Percentiles rank a stretch among this genome's conserved stretches.
Conservation (phyloP, 2,329 filamentous ascomycete genomes). For the Exophiala alcalophila region DNA sequence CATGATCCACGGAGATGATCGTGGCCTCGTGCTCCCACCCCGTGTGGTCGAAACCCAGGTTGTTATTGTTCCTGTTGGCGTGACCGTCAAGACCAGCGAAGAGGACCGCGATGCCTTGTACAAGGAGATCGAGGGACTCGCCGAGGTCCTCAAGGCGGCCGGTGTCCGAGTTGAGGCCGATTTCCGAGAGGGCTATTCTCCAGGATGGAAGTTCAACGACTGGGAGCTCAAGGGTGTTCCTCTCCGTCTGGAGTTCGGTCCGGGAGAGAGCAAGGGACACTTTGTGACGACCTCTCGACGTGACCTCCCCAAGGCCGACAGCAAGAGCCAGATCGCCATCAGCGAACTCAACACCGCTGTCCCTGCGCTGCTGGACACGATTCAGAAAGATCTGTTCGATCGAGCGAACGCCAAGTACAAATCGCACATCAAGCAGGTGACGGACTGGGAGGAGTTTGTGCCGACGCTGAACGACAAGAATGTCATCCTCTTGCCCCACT, state of each 20-base stretch:
- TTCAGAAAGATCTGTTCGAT: conserved; percentile 77
- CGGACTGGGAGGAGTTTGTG: conserved; percentile 86
- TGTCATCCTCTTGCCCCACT: conserved; percentile 87
- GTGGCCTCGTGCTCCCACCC: conserved; percentile 89
- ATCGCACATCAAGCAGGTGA: conserved; percentile 75
- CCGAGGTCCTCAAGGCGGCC: conserved; percentile 64
- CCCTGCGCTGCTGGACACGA: conserved; percentile 78
- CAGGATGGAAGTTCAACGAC: conserved; percentile 98
- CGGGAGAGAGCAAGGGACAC: conserved; percentile 83
- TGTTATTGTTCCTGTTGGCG: conserved; percentile 85
- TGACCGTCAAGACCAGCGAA: conserved; percentile 80
- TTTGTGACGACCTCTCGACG: conserved; percentile 83
- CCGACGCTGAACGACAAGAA: conserved; percentile 90
- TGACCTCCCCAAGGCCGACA: conserved; percentile 60
- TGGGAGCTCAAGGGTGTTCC: conserved; percentile 97
- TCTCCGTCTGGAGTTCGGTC: conserved; percentile 89
- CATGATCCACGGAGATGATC: conserved; percentile 95
- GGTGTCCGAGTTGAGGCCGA: conserved; percentile 79
- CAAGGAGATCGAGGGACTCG: conserved; percentile 70
- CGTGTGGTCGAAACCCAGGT: conserved; percentile 82
- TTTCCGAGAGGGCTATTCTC: conserved; percentile 82
- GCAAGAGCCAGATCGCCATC: conserved; percentile 70
- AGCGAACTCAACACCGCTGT: conserved; percentile 69
- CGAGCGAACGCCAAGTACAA: conserved; percentile 76
- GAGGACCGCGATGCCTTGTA: conserved; percentile 76